Evolutionary conservation across 2,329 filamentous ascomycete genomes (phyloP).

Genomic region (Chaetomiaceae sp.): DNA sequence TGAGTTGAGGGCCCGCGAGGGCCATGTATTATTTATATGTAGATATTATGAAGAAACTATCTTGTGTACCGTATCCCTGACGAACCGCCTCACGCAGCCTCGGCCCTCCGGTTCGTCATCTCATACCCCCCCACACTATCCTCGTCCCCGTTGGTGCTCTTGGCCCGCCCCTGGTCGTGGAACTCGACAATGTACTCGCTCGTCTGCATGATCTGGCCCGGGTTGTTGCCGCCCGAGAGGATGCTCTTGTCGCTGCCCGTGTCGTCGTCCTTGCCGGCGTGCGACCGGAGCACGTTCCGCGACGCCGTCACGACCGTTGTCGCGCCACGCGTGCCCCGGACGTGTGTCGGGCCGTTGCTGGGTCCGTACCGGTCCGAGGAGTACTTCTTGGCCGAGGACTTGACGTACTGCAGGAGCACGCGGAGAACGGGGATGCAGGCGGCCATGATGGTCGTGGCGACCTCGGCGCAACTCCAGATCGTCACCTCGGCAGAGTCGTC

Average conservation of each 20-base stretch:
- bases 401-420: neutral
- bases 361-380: neutral
- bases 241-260: constrained; percentile 9
- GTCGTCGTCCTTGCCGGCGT: neutral
- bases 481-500: neutral
- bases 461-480: constrained; percentile 20
- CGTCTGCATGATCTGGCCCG: constrained; percentile 14
- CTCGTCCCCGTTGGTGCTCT: neutral
- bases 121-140: neutral
- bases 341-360: neutral
- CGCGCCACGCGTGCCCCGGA: neutral
- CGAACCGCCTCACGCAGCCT: neutral
- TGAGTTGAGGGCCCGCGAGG: too few species aligned
- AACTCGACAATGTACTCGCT: neutral
- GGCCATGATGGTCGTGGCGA: constrained; percentile 19
- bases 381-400: neutral
- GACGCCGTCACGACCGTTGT: neutral
- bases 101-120: neutral
- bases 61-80: too few species aligned
- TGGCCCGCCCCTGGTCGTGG: neutral
- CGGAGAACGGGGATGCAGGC: constrained; percentile 19
- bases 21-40: too few species aligned
- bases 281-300: neutral
- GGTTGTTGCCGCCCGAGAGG: neutral
- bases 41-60: too few species aligned